Conservation (phyloP, 2,329 filamentous ascomycete genomes). For the Cordyceps tenuipes region DNA sequence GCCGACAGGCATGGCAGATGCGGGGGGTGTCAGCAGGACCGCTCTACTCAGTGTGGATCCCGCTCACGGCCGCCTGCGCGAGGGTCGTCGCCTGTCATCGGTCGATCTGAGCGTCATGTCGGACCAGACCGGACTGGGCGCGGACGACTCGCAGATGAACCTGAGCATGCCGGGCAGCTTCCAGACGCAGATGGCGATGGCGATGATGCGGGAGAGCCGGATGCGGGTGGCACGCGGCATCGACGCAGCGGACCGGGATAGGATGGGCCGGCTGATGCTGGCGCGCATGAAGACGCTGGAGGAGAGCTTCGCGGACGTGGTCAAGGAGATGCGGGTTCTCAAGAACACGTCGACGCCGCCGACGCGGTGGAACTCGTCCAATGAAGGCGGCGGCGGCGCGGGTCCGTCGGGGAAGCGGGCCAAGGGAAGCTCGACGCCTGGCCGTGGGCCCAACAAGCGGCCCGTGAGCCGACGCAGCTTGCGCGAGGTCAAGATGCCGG, state of each 20-base stretch:
- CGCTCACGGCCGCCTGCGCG: slow-evolving; percentile 28
- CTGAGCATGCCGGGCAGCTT: slow-evolving; percentile 66
- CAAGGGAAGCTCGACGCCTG: slow-evolving; percentile 19
- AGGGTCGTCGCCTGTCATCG: slow-evolving; percentile 45
- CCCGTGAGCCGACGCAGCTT: slow-evolving; percentile 33
- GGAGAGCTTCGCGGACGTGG: slow-evolving; percentile 81
- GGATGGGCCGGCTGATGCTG: slow-evolving; percentile 73
- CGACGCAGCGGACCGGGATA: slow-evolving; percentile 45
- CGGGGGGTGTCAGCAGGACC: slow-evolving; percentile 29
- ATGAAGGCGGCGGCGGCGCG: slow-evolving; percentile 22
- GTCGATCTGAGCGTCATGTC: slow-evolving; percentile 67
- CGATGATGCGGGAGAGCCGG: slow-evolving; percentile 49
- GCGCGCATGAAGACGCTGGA: slow-evolving; percentile 90
- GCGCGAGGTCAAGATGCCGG: slow-evolving; percentile 27
- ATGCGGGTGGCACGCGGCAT: slow-evolving; percentile 36
- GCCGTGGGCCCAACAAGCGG: slow-evolving; percentile 22
- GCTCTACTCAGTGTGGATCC: slow-evolving; percentile 45
- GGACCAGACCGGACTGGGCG: slow-evolving; percentile 53
- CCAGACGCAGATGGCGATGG: slow-evolving; percentile 71
- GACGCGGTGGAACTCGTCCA: slow-evolving; percentile 44
- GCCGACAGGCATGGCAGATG: slow-evolving; percentile 27
- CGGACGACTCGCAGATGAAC: slow-evolving; percentile 53
- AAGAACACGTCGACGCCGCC: slow-evolving; percentile 39
- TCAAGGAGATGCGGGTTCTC: slow-evolving; percentile 66
- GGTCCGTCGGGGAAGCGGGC: slow-evolving; percentile 25